Evolutionary conservation across 495 filamentous ascomycete genomes (phyloP), one percentile per base, ranked within the genome.

Genomic region (Beverwykella pulmonaria): DNA sequence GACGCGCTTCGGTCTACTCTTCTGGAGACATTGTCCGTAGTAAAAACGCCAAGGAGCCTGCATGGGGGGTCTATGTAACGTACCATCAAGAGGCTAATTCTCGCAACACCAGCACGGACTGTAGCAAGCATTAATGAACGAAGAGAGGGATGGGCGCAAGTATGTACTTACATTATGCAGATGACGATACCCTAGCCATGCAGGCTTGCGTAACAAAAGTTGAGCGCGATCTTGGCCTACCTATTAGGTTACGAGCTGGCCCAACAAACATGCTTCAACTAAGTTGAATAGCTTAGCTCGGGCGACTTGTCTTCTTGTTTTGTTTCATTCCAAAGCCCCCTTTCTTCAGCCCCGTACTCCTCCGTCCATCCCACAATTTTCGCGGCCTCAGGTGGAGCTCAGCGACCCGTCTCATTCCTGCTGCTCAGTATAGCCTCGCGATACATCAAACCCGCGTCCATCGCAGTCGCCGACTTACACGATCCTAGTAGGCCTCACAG

Each of bases 321-420:
- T n/a, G 5, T 52, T 20, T 57, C 23, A 8, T 25, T 14, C 41
- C 30, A 25, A 34, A 23, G 9, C 10, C 53, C 19, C 29, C 22
- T n/a, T n/a, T n/a, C n/a, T n/a, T n/a, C n/a, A n/a, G n/a, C n/a
- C n/a, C n/a, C n/a, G n/a, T n/a, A n/a, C n/a, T n/a, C n/a, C n/a
- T n/a, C n/a, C n/a, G n/a, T n/a, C 14, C 39, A 10, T 8, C 39
- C 49, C 48, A 2, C 36, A 41, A 23, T 39, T 29, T 56, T 62
- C 65, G 65, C 60, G 65, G 65, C 60, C 54, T 46, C 57, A 58
- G 65, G 65, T 68, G 59, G 65, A 63, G 65, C 65, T 63, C 65
- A 58, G 65, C 23, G 65, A 68, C 22, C 46, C 57, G 52, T 63
- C 60, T 39, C 59, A 54, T 63, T 63, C 65, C 65, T 68, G 64